Conservation (phyloP, 257 asterid species). For the Solanum peruvianum region DNA sequence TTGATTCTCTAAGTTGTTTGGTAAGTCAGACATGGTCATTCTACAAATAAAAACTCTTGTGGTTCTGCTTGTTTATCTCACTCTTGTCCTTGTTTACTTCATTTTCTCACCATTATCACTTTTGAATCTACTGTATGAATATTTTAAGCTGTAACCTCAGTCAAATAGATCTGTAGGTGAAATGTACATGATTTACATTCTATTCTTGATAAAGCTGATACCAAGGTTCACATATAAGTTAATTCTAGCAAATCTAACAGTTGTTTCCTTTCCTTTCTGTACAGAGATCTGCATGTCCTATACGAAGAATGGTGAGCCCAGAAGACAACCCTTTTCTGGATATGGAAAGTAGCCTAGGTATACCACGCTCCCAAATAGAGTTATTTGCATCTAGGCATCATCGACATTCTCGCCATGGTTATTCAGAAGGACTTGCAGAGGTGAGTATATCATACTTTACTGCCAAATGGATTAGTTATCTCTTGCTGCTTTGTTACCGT, state of each 20-base stretch:
- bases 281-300: conserved; percentile 28
- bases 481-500: neutral
- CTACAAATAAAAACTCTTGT: neutral
- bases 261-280: neutral
- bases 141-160: no score
- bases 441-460: conserved; percentile 7
- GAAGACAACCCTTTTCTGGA: conserved; percentile 33
- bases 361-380: conserved; percentile 22
- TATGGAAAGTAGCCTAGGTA: conserved; percentile 15
- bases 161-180: neutral
- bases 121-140: neutral
- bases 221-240: neutral
- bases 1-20: neutral
- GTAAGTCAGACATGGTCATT: neutral
- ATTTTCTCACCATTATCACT: neutral
- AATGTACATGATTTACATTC: neutral
- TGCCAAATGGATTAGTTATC: neutral
- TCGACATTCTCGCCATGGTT: conserved; percentile 25
- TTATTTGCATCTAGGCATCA: conserved; percentile 23
- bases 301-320: conserved; percentile 30
- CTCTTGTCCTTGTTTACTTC: neutral
- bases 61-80: neutral
- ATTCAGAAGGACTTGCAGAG: conserved; percentile 37
- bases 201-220: neutral
- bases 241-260: neutral